Evolutionary conservation across 306 rosid genomes (phyloP), one percentile per base, ranked within the genome.

Genomic region (Styphnolobium japonicum): DNA sequence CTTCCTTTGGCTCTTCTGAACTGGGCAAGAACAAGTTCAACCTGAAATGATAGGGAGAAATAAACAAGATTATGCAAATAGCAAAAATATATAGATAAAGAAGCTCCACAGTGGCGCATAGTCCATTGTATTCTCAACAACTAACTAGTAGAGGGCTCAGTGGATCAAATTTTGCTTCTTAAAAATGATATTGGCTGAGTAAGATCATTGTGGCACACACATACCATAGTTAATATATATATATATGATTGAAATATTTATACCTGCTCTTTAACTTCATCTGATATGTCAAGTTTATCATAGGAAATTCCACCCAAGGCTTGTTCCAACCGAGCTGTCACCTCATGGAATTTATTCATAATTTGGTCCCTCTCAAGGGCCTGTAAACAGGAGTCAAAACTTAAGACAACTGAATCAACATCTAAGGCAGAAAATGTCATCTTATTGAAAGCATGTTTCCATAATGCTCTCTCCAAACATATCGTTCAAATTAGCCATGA

Each of bases 211-310:
- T 7, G 39, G 15, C 67, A 78, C 75, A 43, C 22, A 10, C 43
- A 79, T 23, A 37, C 46, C 60, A 76, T 5, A 42, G 11, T 11
- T 0, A 19, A 42, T 7, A 33, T 39, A 40, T 36, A 46, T 37
- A 60, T 29, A 52, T 33, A 60, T 6, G n/a, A 48, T 33, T 60
- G 10, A 46, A 73, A 12, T 55, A 66, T 61, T 33, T 69, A 75
- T 89, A 96, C 99, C 94, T 96, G 99, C 85, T 96, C 99, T 75
- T 90, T 93, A 80, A 96, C 97, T 91, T 96, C 99, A 85, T 96
- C 99, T 7, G 99, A 96, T 66, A 93, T 90, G 77, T 93, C 99
- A 73, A 96, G 91, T 51, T 87, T 85, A 66, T 90, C 96, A 22
- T 80, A 89, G 75, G 99, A 81, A 81, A 93, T 90, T 39, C 75